These are phyloP conservation scores for Marchantia paleacea DNA, from an alignment of 225 moss, liverwort and hornwort species.

Conservation along the genomic window DNA sequence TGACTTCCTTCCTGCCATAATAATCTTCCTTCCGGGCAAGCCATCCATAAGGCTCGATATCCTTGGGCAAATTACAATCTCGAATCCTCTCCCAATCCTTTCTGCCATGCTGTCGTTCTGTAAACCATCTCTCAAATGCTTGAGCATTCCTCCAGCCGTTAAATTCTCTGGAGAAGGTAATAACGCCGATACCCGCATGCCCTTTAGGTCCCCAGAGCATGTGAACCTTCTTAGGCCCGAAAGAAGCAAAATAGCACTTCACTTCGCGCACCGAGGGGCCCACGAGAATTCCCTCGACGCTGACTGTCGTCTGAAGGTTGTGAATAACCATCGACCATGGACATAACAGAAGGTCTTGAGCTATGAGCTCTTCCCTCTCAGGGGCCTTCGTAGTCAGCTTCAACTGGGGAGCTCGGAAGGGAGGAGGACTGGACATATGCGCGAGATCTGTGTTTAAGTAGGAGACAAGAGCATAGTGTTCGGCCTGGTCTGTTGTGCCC, in stretches of 20 bases:
- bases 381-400: slow-evolving; percentile 15
- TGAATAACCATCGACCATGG: slow-evolving; percentile 69
- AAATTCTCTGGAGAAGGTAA: slow-evolving; percentile 54
- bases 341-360: slow-evolving; percentile 46
- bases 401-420: background rate
- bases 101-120: slow-evolving; percentile 41
- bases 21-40: slow-evolving; percentile 55
- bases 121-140: slow-evolving; percentile 65
- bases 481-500: background rate
- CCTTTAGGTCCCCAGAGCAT: slow-evolving; percentile 51
- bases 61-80: background rate
- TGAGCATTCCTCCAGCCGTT: slow-evolving; percentile 66
- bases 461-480: background rate
- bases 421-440: background rate
- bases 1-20: slow-evolving; percentile 9
- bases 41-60: slow-evolving; percentile 63
- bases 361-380: slow-evolving; percentile 31
- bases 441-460: background rate
- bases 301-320: slow-evolving; percentile 42
- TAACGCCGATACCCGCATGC: slow-evolving; percentile 55
- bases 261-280: slow-evolving; percentile 54
- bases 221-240: slow-evolving; percentile 48
- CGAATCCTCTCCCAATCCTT: slow-evolving; percentile 48
- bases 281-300: slow-evolving; percentile 15
- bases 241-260: slow-evolving; percentile 50